Evolutionary conservation across 2,329 filamentous ascomycete species (phyloP), one percentile per base, ranked within the genome.

Genomic region (Diaporthe australafricana): DNA sequence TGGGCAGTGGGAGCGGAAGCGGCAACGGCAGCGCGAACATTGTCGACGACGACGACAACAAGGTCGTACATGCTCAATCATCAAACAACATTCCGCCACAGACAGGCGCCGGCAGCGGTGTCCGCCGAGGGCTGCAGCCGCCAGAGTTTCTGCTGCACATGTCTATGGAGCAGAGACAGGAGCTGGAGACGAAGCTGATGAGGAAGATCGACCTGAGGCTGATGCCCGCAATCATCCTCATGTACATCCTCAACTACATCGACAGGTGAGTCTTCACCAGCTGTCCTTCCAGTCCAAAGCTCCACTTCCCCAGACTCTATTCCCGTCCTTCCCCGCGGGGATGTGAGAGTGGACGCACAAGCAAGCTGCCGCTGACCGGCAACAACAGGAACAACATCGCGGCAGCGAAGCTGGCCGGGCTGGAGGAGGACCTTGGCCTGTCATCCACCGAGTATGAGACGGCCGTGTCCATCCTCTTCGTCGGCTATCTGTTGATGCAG

Each of bases 171-270:
- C 81, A 89, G 73, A 83, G 87, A 11, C 72, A 75, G 0, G 73
- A 75, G 16, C 82, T 87, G 6, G 90, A 92, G 80, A 84, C 82
- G 73, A 85, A 83, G 66, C 80, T 93, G 74, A 83, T 87, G 74
- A 83, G 87, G 67, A 92, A 92, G 80, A 88, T 93, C 70, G 91
- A 92, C 76, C 73, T 87, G 11, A 82, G 90, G 52, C 77, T 92
- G 22, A 81, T 93, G 76, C 90, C 90, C 0, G 88, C 89, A 78
- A 82, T 92, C 27, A 87, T 91, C 71, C 77, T 91, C 72, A 90
- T 92, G 86, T 92, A 91, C 74, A 90, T 92, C 74, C 80, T 92
- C 80, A 92, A 91, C 76, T 92, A 90, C 78, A 82, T 91, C 63
- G 88, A 89, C 70, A 75, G 80, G 79, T 81, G 68, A 0, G 77